Evolutionary conservation across 2,329 filamentous ascomycete species (phyloP).

Genomic region (Albifimbria verrucaria): DNA sequence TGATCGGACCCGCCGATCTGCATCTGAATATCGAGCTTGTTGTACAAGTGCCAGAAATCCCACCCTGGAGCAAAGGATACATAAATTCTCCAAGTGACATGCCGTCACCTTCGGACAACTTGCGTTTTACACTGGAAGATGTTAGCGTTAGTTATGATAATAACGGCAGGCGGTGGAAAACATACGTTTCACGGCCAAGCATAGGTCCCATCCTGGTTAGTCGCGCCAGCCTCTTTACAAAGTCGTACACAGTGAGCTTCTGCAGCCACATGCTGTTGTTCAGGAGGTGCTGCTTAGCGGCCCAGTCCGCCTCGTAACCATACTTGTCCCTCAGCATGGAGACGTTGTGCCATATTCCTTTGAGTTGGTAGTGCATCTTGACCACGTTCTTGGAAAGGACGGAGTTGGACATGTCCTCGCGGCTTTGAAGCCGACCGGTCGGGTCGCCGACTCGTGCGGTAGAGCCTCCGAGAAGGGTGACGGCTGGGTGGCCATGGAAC

Average conservation of each 20-base stretch:
- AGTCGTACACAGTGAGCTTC: conserved; percentile 66
- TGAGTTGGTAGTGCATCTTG: conserved; percentile 67
- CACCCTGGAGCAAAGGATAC: conserved; percentile 94
- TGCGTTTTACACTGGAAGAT: conserved; percentile 62
- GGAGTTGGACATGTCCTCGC: conserved; percentile 49
- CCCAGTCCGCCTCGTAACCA: conserved; percentile 60
- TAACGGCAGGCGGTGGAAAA: conserved; percentile 18
- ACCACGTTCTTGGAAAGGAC: conserved; percentile 61
- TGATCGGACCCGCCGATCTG: conserved; percentile 96
- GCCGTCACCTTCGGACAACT: conserved; percentile 80
- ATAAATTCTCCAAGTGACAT: conserved; percentile 93
- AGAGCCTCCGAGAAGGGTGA: conserved; percentile 68
- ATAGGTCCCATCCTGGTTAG: conserved; percentile 79
- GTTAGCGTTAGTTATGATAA: conserved; percentile 13
- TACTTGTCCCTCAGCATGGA: conserved; percentile 62
- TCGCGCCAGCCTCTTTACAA: conserved; percentile 70
- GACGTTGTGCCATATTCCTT: conserved; percentile 72
- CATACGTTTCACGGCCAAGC: conserved; percentile 83
- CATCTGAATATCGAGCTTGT: conserved; percentile 64
- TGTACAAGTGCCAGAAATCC: conserved; percentile 92
- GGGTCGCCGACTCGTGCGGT: conserved; percentile 80
- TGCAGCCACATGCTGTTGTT: conserved; percentile 89
- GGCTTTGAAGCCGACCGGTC: conserved; percentile 62
- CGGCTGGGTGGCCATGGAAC: conserved; percentile 66
- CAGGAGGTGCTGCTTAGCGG: conserved; percentile 63